A percentile compares a stretch with the other conserved stretches of the same genome.
Conservation (phyloP, 805 yeast species). For the Metschnikowia lochheadii region DNA sequence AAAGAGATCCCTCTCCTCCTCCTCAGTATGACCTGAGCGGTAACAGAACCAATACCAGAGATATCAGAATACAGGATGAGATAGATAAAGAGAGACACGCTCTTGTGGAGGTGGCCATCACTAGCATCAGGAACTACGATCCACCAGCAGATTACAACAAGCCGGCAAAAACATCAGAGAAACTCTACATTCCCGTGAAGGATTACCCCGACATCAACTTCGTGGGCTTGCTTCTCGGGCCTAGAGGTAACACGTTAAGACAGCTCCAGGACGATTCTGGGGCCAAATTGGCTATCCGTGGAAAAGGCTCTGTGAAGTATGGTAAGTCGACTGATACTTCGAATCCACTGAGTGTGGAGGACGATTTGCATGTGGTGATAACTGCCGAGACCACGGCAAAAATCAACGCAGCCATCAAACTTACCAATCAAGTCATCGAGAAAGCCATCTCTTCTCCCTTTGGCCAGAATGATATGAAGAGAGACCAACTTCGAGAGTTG, state of each 20-base stretch:
- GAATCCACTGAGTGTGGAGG: constrained; percentile 31
- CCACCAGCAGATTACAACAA: constrained; percentile 82
- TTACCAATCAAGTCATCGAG: constrained; percentile 71
- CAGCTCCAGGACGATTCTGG: constrained; percentile 81
- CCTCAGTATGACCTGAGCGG: constrained; percentile 86
- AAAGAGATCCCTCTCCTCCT: constrained; percentile 81
- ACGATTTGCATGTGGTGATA: constrained; percentile 84
- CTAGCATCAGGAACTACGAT: constrained; percentile 66
- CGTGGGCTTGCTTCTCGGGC: constrained; percentile 87
- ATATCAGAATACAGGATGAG: constrained; percentile 44
- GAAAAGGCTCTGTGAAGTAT: constrained; percentile 93
- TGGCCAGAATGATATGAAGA: constrained; percentile 86
- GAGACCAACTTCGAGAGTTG: constrained; percentile 85
- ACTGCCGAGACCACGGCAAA: constrained; percentile 79
- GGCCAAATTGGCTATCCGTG: constrained; percentile 86
- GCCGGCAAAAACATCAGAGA: constrained; percentile 66
- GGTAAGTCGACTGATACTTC: constrained; percentile 50
- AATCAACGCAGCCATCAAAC: constrained; percentile 66
- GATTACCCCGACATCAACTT: constrained; percentile 91
- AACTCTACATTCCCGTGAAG: constrained; percentile 76
- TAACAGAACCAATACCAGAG: constrained; percentile 81
- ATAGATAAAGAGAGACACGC: constrained; percentile 77
- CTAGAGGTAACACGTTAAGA: constrained; percentile 88
- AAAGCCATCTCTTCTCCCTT: constrained; percentile 87
- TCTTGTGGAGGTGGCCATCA: constrained; percentile 70